phyloP scores from a whole-genome alignment of 2,329 filamentous ascomycete genomes.

The Pseudogymnoascus sp. region DNA sequence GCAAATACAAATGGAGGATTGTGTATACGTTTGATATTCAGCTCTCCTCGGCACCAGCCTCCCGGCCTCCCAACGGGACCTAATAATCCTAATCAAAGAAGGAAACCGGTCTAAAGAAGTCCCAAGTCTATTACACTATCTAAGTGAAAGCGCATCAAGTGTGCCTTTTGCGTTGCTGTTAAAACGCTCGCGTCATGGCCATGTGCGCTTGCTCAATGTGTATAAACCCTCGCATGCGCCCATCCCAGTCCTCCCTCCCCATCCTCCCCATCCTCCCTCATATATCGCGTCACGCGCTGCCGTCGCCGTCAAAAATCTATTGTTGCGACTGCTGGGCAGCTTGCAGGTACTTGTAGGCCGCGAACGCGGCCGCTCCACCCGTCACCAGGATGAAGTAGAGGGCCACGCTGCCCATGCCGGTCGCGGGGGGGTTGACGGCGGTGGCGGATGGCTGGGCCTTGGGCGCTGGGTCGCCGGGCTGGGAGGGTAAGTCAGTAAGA shows the following conservation, averaged over 20 bases:
- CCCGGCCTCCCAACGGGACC: not conserved
- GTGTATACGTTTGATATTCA: not conserved
- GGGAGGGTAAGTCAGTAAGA: conserved; percentile 18
- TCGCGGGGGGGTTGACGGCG: conserved; percentile 33
- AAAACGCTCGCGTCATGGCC: conserved; percentile 1
- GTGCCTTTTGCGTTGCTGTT: not conserved
- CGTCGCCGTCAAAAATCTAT: not conserved
- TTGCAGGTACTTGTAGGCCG: conserved; percentile 78
- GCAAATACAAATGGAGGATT: not conserved
- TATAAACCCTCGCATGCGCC: conserved; percentile 3
- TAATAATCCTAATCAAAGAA: not conserved
- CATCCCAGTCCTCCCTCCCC: not conserved
- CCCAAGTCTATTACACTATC: conserved; percentile 9
- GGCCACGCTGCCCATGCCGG: conserved; percentile 60
- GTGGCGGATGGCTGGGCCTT: conserved; percentile 48
- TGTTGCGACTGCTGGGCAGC: not conserved
- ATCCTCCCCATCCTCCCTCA: not conserved
- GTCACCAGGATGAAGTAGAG: conserved; percentile 75
- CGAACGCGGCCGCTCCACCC: conserved; percentile 70
- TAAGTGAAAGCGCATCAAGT: conserved; percentile 7
- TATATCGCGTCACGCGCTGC: not conserved
- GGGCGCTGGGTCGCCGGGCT: conserved; percentile 74
- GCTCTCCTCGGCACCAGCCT: not conserved
- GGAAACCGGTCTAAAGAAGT: not conserved
- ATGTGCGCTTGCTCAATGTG: conserved; percentile 6